Percentiles rank a stretch among this genome's conserved stretches.
Conservation (phyloP, 192 early-diverging fungal species). For the Coemansia sp. region DNA sequence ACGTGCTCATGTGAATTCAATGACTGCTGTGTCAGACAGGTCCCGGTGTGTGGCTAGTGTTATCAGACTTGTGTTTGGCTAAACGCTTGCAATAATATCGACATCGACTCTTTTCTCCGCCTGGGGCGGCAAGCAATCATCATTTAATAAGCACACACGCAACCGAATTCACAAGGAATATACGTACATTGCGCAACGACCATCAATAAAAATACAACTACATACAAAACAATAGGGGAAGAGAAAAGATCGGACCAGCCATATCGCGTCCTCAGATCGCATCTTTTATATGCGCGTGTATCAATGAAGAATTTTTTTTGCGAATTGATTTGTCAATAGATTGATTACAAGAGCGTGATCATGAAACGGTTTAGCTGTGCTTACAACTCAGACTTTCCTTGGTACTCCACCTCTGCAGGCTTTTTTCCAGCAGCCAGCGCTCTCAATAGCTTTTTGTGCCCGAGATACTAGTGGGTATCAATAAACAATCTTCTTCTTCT, state of each 20-base stretch:
- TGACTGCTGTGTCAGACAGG: not conserved
- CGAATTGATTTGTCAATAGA: not conserved
- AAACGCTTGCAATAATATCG: slow-evolving; percentile 37
- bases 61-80: slow-evolving; percentile 29
- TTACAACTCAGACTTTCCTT: not conserved
- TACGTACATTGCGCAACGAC: slow-evolving; percentile 9
- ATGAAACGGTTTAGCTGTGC: not conserved
- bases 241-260: not conserved
- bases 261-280: not conserved
- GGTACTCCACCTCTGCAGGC: too few species aligned
- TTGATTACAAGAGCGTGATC: not conserved
- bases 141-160: slow-evolving; percentile 14
- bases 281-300: not conserved
- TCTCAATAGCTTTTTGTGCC: too few species aligned
- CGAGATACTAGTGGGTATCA: too few species aligned
- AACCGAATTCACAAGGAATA: not conserved
- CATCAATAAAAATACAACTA: slow-evolving; percentile 2
- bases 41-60: not conserved
- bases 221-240: not conserved
- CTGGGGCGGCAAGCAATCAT: slow-evolving; percentile 55
- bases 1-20: not conserved
- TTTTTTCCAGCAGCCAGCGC: too few species aligned
- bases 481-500: not conserved
- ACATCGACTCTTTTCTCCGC: slow-evolving; percentile 49
- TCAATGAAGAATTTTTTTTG: not conserved